Conservation (phyloP, 2,329 filamentous ascomycete species). For the Oidium heveae region DNA sequence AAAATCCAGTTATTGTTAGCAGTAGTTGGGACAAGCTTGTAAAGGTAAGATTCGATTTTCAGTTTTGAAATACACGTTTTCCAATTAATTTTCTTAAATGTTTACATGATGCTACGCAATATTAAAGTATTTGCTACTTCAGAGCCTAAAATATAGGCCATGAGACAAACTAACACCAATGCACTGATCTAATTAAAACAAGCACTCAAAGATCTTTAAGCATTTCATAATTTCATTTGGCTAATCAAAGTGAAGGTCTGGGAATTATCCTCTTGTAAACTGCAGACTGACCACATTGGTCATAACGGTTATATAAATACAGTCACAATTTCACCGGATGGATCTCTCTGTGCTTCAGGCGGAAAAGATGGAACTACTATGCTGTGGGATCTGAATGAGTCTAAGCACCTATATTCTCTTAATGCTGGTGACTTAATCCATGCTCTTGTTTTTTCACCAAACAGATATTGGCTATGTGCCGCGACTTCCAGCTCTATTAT, state of each 20-base stretch:
- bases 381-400: constrained; percentile 99
- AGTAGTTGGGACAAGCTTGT: constrained; percentile 99
- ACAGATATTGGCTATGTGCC: constrained; percentile 99
- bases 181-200: constrained; percentile 37
- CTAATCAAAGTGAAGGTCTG: constrained; percentile 43
- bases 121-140: constrained; percentile 99
- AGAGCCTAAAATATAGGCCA: constrained; percentile 66
- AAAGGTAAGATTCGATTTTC: constrained; percentile 48
- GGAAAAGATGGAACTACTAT: constrained; percentile 99
- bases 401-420: constrained; percentile 99
- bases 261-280: constrained; percentile 97
- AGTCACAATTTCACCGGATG: constrained; percentile 98
- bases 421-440: constrained; percentile 99
- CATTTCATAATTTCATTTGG: constrained; percentile 1
- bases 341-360: constrained; percentile 94
- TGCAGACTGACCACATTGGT: constrained; percentile 99
- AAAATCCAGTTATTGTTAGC: constrained; percentile 99
- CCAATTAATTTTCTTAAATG: constrained; percentile 3
- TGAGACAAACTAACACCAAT: constrained; percentile 94
- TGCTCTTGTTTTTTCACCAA: constrained; percentile 98
- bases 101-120: constrained; percentile 78
- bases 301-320: constrained; percentile 99
- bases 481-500: constrained; percentile 95
- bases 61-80: too few species aligned
- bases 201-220: background rate